A percentile compares a stretch with the other conserved stretches of the same genome.
phyloP scores from a whole-genome alignment of 768 basidiomycete genomes.

The Trametes sanguinea region DNA sequence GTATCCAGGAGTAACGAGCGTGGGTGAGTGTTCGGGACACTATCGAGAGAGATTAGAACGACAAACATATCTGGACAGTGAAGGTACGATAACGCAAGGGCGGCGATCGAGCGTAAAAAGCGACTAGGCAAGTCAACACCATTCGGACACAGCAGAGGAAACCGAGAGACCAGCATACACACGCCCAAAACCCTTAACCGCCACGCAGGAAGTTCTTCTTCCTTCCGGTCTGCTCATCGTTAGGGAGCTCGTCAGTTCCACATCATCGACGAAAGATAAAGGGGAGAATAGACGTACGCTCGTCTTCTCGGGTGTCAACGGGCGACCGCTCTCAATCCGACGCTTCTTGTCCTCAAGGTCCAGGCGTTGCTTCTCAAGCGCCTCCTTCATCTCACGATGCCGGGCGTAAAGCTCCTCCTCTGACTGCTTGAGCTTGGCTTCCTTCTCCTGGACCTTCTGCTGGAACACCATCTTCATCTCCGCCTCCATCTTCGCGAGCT shows the following conservation, averaged over 20 bases:
- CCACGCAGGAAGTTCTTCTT: constrained; percentile 74
- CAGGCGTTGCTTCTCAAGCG: constrained; percentile 91
- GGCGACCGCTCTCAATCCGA: constrained; percentile 91
- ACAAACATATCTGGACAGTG: constrained; percentile 32
- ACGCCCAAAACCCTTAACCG: constrained; percentile 44
- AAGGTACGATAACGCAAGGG: constrained; percentile 43
- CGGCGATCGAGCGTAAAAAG: constrained; percentile 35
- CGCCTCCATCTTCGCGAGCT: constrained; percentile 98
- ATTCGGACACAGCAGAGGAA: constrained; percentile 39
- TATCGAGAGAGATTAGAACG: constrained; percentile 24
- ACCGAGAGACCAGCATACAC: constrained; percentile 37
- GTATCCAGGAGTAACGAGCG: constrained; percentile 36
- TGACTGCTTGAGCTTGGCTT: constrained; percentile 96
- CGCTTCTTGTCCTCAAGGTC: constrained; percentile 99
- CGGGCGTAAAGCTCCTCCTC: constrained; percentile 99
- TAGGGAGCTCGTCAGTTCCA: neutral
- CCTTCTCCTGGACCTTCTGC: constrained; percentile 99
- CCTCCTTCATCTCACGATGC: constrained; percentile 99
- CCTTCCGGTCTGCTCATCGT: constrained; percentile 48
- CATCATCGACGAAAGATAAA: neutral
- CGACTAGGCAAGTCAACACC: constrained; percentile 22
- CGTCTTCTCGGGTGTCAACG: constrained; percentile 92
- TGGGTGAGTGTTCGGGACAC: constrained; percentile 53
- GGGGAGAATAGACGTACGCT: constrained; percentile 53
- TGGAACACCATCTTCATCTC: constrained; percentile 99